Percentiles rank a stretch among this genome's conserved stretches.
phyloP scores from a whole-genome alignment of 352 stramenopile genomes.

The Pythium scleroteichum region DNA sequence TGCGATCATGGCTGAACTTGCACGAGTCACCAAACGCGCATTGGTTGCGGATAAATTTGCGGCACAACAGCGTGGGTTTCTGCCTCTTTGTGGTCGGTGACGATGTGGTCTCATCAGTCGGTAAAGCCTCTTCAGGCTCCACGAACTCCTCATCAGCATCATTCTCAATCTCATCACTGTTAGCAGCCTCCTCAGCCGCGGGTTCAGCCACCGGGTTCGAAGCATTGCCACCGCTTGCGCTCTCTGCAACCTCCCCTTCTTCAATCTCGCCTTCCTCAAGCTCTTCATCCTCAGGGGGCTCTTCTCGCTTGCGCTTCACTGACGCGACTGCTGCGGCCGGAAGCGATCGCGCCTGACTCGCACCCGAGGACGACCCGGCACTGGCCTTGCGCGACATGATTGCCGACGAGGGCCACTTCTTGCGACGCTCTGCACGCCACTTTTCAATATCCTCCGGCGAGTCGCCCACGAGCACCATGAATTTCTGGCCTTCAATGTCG shows the following conservation, averaged over 20 bases:
- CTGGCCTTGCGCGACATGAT: slow-evolving; percentile 20
- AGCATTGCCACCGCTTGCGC: slow-evolving; percentile 33
- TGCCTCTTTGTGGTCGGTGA: slow-evolving; percentile 48
- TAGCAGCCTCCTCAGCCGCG: too few species aligned
- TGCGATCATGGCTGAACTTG: slow-evolving; percentile 70
- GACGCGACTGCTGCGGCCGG: slow-evolving; percentile 1
- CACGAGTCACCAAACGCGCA: slow-evolving; percentile 65
- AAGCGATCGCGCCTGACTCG: neutral
- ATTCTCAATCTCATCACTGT: slow-evolving; percentile 15
- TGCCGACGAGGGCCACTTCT: slow-evolving; percentile 53
- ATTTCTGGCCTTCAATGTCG: slow-evolving; percentile 85
- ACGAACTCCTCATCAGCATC: slow-evolving; percentile 21
- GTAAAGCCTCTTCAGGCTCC: slow-evolving; percentile 5
- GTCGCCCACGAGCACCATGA: slow-evolving; percentile 82
- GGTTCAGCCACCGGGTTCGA: too few species aligned
- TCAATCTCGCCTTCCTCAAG: slow-evolving; percentile 68
- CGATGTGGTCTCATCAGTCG: neutral
- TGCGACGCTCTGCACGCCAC: slow-evolving; percentile 76
- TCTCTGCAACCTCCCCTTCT: slow-evolving; percentile 25
- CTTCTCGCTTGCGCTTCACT: slow-evolving; percentile 56
- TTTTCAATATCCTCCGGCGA: slow-evolving; percentile 78
- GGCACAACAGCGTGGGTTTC: slow-evolving; percentile 53
- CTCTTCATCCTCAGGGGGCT: slow-evolving; percentile 24
- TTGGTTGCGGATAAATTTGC: slow-evolving; percentile 65
- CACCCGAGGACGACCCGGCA: slow-evolving; percentile 10